These are phyloP conservation scores for Pichia californica DNA, from an alignment of 805 yeast genomes.

Conservation along the genomic window DNA sequence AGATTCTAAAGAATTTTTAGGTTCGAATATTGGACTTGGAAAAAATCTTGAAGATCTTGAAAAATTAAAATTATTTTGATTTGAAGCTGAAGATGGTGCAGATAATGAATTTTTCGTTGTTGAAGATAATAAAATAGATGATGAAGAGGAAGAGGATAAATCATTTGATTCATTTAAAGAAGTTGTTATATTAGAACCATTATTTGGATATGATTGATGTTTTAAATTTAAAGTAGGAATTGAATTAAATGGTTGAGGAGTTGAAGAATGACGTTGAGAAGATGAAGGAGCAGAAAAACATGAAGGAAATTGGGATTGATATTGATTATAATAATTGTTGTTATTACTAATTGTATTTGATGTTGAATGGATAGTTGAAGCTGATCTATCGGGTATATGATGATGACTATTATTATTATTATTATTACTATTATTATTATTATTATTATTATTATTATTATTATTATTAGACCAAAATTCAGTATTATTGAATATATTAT, in stretches of 20 bases:
- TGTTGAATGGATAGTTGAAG: too few relatives aligned
- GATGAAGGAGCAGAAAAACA: slow-evolving; percentile 6
- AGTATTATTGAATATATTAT: too few relatives aligned
- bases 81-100: slow-evolving; percentile 4
- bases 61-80: slow-evolving; percentile 7
- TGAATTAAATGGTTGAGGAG: not conserved
- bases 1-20: not conserved
- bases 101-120: not conserved
- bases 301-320: not conserved
- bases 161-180: not conserved
- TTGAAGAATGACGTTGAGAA: slow-evolving; percentile 4
- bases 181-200: slow-evolving; percentile 14
- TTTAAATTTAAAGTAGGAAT: not conserved
- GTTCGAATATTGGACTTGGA: slow-evolving; percentile 25
- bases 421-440: too few relatives aligned
- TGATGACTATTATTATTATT: too few relatives aligned
- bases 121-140: too few relatives aligned
- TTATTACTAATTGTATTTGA: too few relatives aligned
- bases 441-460: too few relatives aligned
- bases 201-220: slow-evolving; percentile 19
- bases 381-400: too few relatives aligned
- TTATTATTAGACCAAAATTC: not conserved
- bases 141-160: not conserved
- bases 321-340: not conserved
- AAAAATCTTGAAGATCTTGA: slow-evolving; percentile 16